Evolutionary conservation across 202 grass and related monocot genomes (phyloP).

Genomic region (Digitaria exilis): DNA sequence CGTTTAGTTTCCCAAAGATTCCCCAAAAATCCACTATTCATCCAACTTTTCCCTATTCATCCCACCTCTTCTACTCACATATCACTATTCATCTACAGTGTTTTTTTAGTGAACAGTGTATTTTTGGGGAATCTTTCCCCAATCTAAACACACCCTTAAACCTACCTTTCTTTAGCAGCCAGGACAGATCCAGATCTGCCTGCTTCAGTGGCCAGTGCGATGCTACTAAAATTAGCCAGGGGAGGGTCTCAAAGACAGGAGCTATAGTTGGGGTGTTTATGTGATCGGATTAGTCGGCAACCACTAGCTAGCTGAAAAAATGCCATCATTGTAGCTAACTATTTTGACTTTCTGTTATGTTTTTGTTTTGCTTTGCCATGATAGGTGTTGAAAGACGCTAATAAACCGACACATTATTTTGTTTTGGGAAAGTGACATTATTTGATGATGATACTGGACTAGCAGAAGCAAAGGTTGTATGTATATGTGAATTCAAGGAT

Average conservation of each 20-base stretch:
- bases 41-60: too few species aligned
- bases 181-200: conserved; percentile 46
- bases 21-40: too few species aligned
- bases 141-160: too few species aligned
- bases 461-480: conserved; percentile 28
- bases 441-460: conserved; percentile 15
- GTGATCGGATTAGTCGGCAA: conserved; percentile 38
- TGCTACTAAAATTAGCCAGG: conserved; percentile 45
- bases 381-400: conserved; percentile 12
- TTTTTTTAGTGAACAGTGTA: too few species aligned
- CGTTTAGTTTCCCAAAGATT: too few species aligned
- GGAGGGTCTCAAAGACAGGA: conserved; percentile 18
- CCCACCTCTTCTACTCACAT: too few species aligned
- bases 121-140: too few species aligned
- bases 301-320: conserved; percentile 36
- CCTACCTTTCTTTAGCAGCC: conserved; percentile 39
- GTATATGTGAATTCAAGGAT: conserved; percentile 30
- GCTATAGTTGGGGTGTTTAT: conserved; percentile 1
- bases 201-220: conserved; percentile 41
- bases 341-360: conserved; percentile 29
- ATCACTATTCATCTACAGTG: too few species aligned
- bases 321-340: conserved; percentile 39
- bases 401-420: neutral
- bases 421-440: neutral
- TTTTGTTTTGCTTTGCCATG: neutral